Evolutionary conservation across 1,284 basidiomycete species (phyloP), one percentile per base, ranked within the genome.

Genomic region (Gymnopus androsaceus): DNA sequence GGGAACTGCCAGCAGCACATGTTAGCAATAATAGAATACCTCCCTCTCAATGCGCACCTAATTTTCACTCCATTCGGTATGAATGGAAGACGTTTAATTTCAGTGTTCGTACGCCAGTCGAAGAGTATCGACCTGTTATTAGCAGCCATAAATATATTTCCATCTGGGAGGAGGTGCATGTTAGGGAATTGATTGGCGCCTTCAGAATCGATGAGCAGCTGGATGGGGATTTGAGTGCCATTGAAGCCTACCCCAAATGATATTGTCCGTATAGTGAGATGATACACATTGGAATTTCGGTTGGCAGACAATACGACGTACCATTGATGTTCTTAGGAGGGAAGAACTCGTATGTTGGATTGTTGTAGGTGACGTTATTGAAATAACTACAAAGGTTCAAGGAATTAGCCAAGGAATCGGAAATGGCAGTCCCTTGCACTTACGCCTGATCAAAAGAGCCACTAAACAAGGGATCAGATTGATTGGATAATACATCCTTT

Each of bases 281-380:
- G 38, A 78, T 66, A 60, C 76, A 82, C 0, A 69, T 68, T 44
- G 71, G 74, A 30, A 77, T 67, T 55, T 67, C 78, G 53, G 75
- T 67, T 34, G 67, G 48, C 21, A 60, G 56, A 48, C 58, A 60
- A 3, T 47, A 34, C 8, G 59, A 60, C 4, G 54, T 30, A 15
- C 25, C 42, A 25, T 54, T 49, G n/a, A 37, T 46, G 36, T 60
- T 54, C 31, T 55, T 60, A 1, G 53, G 34, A 30, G 59, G 59
- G 49, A 58, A 60, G 40, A 60, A 60, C 50, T 60, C 59, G 48
- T 55, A 60, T 15, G 31, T 50, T n/a, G n/a, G n/a, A n/a, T n/a
- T n/a, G n/a, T n/a, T n/a, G n/a, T n/a, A n/a, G n/a, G n/a, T n/a
- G n/a, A n/a, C n/a, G n/a, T n/a, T n/a, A n/a, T n/a, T n/a, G n/a